These are phyloP conservation scores for Rhodosporidiobolus odoratus DNA, from an alignment of 768 basidiomycete genomes.

Conservation along the genomic window DNA sequence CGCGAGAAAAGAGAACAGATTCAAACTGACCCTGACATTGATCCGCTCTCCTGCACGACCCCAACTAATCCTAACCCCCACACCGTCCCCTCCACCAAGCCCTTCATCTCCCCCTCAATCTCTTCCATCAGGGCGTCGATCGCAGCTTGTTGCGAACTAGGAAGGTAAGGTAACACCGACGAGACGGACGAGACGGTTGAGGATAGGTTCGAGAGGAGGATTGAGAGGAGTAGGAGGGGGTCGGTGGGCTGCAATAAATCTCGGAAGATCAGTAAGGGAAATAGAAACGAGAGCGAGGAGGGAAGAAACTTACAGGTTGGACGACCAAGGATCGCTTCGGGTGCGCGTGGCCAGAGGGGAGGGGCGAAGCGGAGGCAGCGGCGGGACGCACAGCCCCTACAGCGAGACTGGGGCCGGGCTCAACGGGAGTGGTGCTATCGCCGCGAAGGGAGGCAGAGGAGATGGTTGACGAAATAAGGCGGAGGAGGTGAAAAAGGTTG, in stretches of 20 bases:
- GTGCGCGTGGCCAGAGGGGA: conserved; percentile 2
- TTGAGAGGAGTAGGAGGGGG: neutral
- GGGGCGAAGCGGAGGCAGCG: neutral
- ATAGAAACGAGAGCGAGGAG: neutral
- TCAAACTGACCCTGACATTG: neutral
- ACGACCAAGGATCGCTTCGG: neutral
- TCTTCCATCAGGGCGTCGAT: conserved; percentile 10
- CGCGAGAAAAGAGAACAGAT: neutral
- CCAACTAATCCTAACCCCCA: neutral
- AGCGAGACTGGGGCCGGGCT: neutral
- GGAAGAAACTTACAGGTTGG: neutral
- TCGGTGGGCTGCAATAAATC: neutral
- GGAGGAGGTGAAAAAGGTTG: neutral
- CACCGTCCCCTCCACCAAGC: neutral
- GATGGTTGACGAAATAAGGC: neutral
- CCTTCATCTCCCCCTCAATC: neutral
- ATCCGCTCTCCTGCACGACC: neutral
- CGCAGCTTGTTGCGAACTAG: neutral
- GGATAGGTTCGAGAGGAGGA: neutral
- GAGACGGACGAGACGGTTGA: neutral
- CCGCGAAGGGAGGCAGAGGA: neutral
- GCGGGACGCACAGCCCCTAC: neutral
- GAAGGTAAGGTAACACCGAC: neutral
- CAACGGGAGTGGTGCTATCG: neutral
- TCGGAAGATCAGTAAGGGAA: neutral